A percentile compares a stretch with the other conserved stretches of the same genome.
Conservation (phyloP, 768 basidiomycete genomes). For the Candolleomyces aberdarensis region DNA sequence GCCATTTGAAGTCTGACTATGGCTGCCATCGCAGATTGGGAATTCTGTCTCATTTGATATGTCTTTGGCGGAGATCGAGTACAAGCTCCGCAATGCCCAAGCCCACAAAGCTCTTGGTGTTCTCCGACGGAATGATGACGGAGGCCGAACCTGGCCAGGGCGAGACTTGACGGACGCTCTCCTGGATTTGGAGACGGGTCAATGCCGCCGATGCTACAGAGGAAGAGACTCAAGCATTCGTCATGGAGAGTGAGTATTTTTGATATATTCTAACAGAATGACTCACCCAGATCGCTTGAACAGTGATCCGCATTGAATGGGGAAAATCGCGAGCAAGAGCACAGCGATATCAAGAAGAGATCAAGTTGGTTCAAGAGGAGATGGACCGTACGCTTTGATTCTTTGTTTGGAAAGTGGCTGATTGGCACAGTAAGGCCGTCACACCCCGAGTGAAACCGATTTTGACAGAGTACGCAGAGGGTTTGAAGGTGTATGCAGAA, state of each 20-base stretch:
- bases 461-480: slow-evolving; percentile 2
- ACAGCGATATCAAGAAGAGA: slow-evolving; percentile 8
- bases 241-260: background rate
- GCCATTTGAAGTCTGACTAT: slow-evolving; percentile 13
- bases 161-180: slow-evolving; percentile 13
- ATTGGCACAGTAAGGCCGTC: slow-evolving; percentile 5
- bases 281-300: background rate
- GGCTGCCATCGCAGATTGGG: slow-evolving; percentile 20
- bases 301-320: background rate
- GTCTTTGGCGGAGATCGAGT: slow-evolving; percentile 15
- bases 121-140: slow-evolving; percentile 12
- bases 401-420: slow-evolving; percentile 9
- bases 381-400: slow-evolving; percentile 10
- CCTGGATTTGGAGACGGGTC: slow-evolving; percentile 17
- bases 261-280: background rate
- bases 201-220: too few species aligned
- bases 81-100: slow-evolving; percentile 18
- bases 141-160: background rate
- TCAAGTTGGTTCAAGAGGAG: slow-evolving; percentile 14
- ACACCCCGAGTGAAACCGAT: background rate
- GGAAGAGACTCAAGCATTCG: slow-evolving; percentile 9
- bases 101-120: slow-evolving; percentile 21
- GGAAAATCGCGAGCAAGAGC: background rate
- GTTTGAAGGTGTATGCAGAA: slow-evolving; percentile 6
- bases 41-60: background rate